These are phyloP conservation scores for Starmera stellimalicola DNA, from an alignment of 1,139 yeast species.

Conservation along the genomic window DNA sequence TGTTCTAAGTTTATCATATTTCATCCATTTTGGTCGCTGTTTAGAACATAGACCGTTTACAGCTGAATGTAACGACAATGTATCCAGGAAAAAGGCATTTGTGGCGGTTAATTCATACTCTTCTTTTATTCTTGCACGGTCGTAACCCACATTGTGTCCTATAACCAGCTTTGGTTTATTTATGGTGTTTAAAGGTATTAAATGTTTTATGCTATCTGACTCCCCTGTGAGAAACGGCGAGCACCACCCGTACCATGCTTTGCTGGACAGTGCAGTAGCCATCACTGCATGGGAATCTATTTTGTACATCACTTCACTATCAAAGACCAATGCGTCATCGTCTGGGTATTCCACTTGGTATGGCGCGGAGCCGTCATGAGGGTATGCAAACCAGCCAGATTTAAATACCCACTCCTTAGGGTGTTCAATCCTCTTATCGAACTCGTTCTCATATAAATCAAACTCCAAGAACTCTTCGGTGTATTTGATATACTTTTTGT, in stretches of 20 bases:
- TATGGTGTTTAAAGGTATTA: conserved; percentile 62
- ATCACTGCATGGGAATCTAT: conserved; percentile 64
- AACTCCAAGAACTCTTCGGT: conserved; percentile 23
- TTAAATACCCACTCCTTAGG: conserved; percentile 49
- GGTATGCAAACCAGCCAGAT: conserved; percentile 84
- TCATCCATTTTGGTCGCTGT: conserved; percentile 76
- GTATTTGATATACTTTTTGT: conserved; percentile 48
- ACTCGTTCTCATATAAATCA: conserved; percentile 30
- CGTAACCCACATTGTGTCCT: conserved; percentile 90
- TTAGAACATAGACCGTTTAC: conserved; percentile 88
- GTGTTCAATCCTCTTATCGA: conserved; percentile 29
- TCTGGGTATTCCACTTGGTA: conserved; percentile 55
- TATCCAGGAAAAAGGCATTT: conserved; percentile 75
- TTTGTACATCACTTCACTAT: conserved; percentile 81
- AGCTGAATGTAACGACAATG: conserved; percentile 90
- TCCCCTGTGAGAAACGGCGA: conserved; percentile 69
- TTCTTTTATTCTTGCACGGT: conserved; percentile 76
- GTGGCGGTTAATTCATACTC: conserved; percentile 67
- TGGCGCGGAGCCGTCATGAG: conserved; percentile 31
- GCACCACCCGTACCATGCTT: conserved; percentile 95
- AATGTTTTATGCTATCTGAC: conserved; percentile 38
- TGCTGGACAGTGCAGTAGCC: conserved; percentile 70
- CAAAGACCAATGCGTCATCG: conserved; percentile 63
- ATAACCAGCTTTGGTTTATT: conserved; percentile 49
- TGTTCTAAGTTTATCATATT: conserved; percentile 35